Evolutionary conservation across 2,329 filamentous ascomycete genomes (phyloP), one percentile per base, ranked within the genome.

Genomic region (Magnaporthales sp.): DNA sequence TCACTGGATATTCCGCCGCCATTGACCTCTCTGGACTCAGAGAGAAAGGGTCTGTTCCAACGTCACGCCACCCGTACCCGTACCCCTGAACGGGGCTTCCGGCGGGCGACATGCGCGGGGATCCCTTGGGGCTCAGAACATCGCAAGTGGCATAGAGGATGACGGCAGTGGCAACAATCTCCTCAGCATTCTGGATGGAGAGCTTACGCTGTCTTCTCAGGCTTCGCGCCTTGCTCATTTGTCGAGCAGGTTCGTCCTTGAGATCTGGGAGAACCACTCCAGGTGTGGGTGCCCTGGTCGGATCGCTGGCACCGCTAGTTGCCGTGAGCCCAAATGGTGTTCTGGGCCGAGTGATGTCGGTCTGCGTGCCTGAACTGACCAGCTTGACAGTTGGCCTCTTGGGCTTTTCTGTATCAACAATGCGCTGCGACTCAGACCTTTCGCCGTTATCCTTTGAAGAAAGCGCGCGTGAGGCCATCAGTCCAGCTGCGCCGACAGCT

Each of bases 131-230:
- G 67, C 79, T 81, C 67, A 84, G 72, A 60, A 77, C 79, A 68
- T 82, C 81, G 38, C 78, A 81, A 9, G 83, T 78, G 54, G 84
- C 83, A 68, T 83, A 84, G 24, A 86, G 79, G 27, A 85, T 78
- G 27, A 85, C 83, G 15, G 81, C 84, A 38, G 83, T 81, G 38
- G 84, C 84, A 32, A 85, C 75, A 38, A 80, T 79, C 67, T 86
- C 84, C 72, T 86, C 83, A 19, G 80, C 80, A 19, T 80, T 75
- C 51, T 77, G 78, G 38, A 82, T 74, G n/a, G 78, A 77, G 67
- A 79, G 75, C 67, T 77, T 81, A 66, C 80, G 78, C 69, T 80
- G 80, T 65, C 79, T 80, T 66, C 77, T 79, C 22, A 84, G 71
- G 62, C 78, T 82, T 66, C 76, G 79, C 26, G 76, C 78, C 62